Evolutionary conservation across 2,329 filamentous ascomycete genomes (phyloP).

Genomic region (Penicillium griseofulvum): DNA sequence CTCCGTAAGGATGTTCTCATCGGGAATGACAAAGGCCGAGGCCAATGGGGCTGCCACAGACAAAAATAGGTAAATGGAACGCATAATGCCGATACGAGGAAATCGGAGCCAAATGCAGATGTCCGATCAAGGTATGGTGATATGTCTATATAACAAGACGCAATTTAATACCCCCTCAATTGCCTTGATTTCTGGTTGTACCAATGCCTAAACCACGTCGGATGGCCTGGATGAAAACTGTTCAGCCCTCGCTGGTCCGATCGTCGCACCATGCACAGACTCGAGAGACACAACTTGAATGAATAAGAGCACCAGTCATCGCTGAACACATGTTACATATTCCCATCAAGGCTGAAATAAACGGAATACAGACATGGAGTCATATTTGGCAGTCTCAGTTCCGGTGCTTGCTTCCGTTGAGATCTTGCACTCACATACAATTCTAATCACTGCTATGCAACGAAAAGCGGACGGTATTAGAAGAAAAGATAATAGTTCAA

Average conservation of each 20-base stretch:
- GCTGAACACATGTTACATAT: not conserved
- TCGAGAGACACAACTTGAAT: not conserved
- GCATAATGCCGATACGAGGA: not conserved
- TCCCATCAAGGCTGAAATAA: not conserved
- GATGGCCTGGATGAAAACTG: not conserved
- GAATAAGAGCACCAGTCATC: not conserved
- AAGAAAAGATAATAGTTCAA: not conserved
- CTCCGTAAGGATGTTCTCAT: slow-evolving; percentile 7
- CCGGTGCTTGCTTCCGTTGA: not conserved
- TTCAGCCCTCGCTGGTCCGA: not conserved
- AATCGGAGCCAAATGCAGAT: not conserved
- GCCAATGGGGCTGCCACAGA: slow-evolving; percentile 1
- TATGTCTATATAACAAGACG: not conserved
- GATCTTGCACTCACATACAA: not conserved
- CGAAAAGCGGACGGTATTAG: not conserved
- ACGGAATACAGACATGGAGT: not conserved
- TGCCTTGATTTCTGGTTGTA: not conserved
- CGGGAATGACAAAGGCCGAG: slow-evolving; percentile 12
- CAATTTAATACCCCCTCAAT: not conserved
- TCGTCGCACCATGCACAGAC: not conserved
- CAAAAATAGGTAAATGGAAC: slow-evolving; percentile 1
- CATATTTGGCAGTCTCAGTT: not conserved
- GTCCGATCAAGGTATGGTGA: not conserved
- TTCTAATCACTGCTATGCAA: not conserved
- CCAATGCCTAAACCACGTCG: not conserved